Conservation (phyloP, 1,284 basidiomycete genomes). For the Ceratobasidium theobromae region DNA sequence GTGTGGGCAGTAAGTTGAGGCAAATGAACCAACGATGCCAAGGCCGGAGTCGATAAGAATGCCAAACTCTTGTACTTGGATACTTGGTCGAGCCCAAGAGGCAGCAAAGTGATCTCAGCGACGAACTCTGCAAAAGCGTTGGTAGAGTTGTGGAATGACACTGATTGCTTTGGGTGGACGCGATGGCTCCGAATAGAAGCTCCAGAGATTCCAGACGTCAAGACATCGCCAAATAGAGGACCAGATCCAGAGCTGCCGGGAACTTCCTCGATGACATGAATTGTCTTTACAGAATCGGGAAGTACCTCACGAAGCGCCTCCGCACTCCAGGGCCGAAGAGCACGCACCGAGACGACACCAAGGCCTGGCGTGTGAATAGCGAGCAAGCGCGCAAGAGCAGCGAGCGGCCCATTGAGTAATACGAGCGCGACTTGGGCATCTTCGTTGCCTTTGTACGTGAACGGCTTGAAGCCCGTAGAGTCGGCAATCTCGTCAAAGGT, state of each 20-base stretch:
- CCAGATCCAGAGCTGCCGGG: constrained; percentile 63
- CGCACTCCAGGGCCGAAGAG: constrained; percentile 75
- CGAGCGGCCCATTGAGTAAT: constrained; percentile 68
- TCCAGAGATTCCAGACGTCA: constrained; percentile 49
- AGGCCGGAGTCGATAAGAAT: constrained; percentile 61
- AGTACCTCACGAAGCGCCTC: constrained; percentile 57
- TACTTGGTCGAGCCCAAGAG: constrained; percentile 37
- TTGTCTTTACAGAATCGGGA: constrained; percentile 56
- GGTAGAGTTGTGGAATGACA: constrained; percentile 54
- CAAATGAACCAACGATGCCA: constrained; percentile 52
- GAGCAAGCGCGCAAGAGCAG: constrained; percentile 57
- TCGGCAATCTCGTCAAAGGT: constrained; percentile 53
- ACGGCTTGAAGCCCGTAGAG: constrained; percentile 55
- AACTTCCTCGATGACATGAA: constrained; percentile 77
- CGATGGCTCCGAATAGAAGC: constrained; percentile 59
- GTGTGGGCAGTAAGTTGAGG: constrained; percentile 59
- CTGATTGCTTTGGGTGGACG: constrained; percentile 57
- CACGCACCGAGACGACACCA: constrained; percentile 67
- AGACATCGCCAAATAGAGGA: constrained; percentile 69
- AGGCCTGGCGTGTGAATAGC: constrained; percentile 52
- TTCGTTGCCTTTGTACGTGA: constrained; percentile 67
- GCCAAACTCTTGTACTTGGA: constrained; percentile 56
- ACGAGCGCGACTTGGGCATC: constrained; percentile 62
- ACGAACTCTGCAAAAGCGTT: constrained; percentile 53
- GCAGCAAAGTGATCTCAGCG: constrained; percentile 41